Base-by-base conservation (phyloP, 1,284 basidiomycete genomes). In the Phlebopus sp. region DNA sequence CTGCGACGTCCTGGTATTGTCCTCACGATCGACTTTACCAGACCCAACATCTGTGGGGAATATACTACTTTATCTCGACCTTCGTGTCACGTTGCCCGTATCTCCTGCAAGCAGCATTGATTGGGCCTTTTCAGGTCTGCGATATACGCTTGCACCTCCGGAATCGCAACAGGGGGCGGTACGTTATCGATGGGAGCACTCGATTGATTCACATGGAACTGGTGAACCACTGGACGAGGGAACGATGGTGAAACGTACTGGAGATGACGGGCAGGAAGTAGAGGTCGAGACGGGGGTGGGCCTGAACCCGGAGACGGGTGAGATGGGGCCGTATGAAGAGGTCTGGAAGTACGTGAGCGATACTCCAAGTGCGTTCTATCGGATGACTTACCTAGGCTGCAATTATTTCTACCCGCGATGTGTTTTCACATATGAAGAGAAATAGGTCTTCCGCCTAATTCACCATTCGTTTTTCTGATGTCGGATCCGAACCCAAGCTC, bases 1-100 rank as follows among this genome's bases (percentile, higher is more conserved):
- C 27, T 64, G 55, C 5, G 47, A 56, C 10, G 55, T 59, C 14
- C 37, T 56, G 10, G 52, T 59, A 17, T 50, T 58, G 14, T 51
- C 42, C 30, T 55, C 55, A 8, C 55, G 58, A 25, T 55, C 44
- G 7, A 63, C 56, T 27, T 44, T 38, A 7, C 42, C 46, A 19
- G 43, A 49, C 38, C n/a, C 50, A 13, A 36, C 36, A 2, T 18
- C 9, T 8, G 19, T 39, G 8, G 46, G 44, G 34, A 47, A 44
- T 11, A 5, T 42, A 5, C 46, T 50, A 19, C 42, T 54, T 14
- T 59, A 41, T 32, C 49, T 59, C 11, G 49, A 60, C 37, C 51
- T 62, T 42, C 50, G 50, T 9, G 32, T 63, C 4, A 46, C 40
- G 5, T 38, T 51, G 32, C 36, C 57, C 4, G 23, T 41, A 11